Percentiles rank a stretch among this genome's conserved stretches.
Conservation (phyloP, 1,284 basidiomycete genomes). For the Ustilago trichophora region DNA sequence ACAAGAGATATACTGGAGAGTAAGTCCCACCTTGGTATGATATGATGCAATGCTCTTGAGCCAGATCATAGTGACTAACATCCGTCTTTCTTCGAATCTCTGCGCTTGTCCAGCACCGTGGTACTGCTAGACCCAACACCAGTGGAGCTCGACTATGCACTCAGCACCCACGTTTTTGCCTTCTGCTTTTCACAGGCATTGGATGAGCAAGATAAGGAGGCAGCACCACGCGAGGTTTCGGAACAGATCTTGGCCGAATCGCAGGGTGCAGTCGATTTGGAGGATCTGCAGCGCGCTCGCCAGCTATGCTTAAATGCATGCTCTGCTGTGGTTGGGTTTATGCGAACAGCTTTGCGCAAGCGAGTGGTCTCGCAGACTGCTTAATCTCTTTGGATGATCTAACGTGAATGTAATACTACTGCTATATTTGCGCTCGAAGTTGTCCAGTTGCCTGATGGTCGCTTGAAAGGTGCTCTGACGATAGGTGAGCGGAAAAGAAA, state of each 20-base stretch:
- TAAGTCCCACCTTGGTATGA: no score
- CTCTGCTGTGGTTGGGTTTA: conserved; percentile 21
- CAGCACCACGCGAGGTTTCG: conserved; percentile 9
- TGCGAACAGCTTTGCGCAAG: conserved; percentile 19
- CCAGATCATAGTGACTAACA: no score
- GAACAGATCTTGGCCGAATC: conserved; percentile 43
- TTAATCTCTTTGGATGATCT: no score
- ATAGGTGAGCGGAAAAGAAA: no score
- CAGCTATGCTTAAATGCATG: conserved; percentile 21
- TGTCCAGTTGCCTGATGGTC: no score
- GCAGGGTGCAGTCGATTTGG: conserved; percentile 29
- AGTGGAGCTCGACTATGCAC: conserved; percentile 45
- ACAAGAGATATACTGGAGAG: conserved; percentile 28
- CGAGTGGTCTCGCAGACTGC: conserved; percentile 12
- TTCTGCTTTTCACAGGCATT: conserved; percentile 50
- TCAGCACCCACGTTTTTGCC: conserved; percentile 58
- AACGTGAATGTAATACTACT: no score
- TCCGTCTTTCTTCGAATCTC: no score
- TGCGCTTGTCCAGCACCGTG: conserved; percentile 16
- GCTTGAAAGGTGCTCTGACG: no score
- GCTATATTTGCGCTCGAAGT: no score
- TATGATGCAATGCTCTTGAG: no score
- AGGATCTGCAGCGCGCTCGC: conserved; percentile 26
- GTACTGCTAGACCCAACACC: conserved; percentile 59
- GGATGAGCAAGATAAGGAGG: conserved; percentile 8